These are phyloP conservation scores for Globisporangium parvum DNA, from an alignment of 352 stramenopile species.

Conservation along the genomic window DNA sequence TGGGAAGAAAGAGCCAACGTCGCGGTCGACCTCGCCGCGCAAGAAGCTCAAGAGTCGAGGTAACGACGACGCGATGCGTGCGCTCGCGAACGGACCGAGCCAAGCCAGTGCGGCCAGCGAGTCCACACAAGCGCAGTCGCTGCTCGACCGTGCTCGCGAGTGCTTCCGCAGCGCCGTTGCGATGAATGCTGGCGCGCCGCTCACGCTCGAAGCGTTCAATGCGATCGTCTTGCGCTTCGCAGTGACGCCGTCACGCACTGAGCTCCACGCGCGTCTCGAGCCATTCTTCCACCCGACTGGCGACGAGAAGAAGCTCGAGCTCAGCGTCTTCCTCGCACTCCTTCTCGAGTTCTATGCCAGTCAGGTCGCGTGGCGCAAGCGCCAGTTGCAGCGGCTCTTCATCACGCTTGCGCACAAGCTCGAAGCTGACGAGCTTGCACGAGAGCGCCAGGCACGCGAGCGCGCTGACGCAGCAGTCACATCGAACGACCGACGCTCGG, in stretches of 20 bases:
- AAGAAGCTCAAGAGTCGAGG: slow-evolving; percentile 11
- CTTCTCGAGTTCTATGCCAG: slow-evolving; percentile 37
- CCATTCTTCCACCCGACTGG: slow-evolving; percentile 47
- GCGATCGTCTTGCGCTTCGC: slow-evolving; percentile 36
- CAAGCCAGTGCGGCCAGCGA: not conserved
- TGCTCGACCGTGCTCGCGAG: slow-evolving; percentile 12
- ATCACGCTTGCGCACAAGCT: slow-evolving; percentile 27
- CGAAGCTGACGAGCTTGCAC: slow-evolving; percentile 14
- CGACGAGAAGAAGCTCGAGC: slow-evolving; percentile 47
- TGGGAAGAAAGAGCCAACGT: slow-evolving; percentile 5
- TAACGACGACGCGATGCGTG: not conserved
- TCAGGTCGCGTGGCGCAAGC: slow-evolving; percentile 41
- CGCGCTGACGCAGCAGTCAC: not conserved
- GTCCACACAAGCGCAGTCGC: not conserved
- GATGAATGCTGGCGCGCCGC: slow-evolving; percentile 24
- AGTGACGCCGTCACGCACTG: slow-evolving; percentile 16
- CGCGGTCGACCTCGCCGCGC: slow-evolving; percentile 6
- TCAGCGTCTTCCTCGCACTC: slow-evolving; percentile 42
- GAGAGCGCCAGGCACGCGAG: slow-evolving; percentile 12
- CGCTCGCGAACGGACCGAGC: not conserved
- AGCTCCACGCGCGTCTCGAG: slow-evolving; percentile 29
- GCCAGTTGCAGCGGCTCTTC: slow-evolving; percentile 37
- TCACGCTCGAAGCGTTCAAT: slow-evolving; percentile 53
- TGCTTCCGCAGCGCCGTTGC: slow-evolving; percentile 20
- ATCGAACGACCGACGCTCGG: not conserved